Percentiles rank a stretch among this genome's conserved stretches.
phyloP scores from a whole-genome alignment of 2,329 filamentous ascomycete species.

The Nothopassalora personata region DNA sequence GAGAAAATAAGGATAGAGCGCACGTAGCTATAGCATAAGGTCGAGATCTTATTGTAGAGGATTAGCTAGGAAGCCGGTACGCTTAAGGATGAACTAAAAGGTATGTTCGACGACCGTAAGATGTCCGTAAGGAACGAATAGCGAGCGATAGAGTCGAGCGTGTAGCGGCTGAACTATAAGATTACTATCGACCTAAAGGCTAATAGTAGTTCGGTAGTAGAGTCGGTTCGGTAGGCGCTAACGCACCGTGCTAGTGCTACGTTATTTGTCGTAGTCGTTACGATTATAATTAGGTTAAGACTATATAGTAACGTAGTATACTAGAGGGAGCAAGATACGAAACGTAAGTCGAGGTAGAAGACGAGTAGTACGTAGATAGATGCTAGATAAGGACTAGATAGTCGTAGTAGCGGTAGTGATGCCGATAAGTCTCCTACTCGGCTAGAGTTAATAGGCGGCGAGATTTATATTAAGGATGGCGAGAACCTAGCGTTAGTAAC shows the following conservation, averaged over 20 bases:
- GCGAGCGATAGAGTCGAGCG: conserved; percentile 72
- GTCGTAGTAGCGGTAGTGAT: conserved; percentile 3
- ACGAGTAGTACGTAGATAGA: conserved; percentile 26
- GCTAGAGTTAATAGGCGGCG: conserved; percentile 16
- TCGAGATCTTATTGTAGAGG: conserved; percentile 83
- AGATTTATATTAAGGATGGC: conserved; percentile 31
- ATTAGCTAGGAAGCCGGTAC: conserved; percentile 76
- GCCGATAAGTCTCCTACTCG: not conserved
- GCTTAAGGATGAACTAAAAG: conserved; percentile 86
- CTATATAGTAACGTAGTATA: conserved; percentile 38
- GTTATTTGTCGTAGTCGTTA: conserved; percentile 45
- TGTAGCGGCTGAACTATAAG: conserved; percentile 92
- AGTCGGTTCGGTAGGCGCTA: conserved; percentile 81
- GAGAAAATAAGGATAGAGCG: conserved; percentile 79
- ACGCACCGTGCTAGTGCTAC: conserved; percentile 60
- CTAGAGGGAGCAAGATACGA: conserved; percentile 37
- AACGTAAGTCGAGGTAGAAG: conserved; percentile 31
- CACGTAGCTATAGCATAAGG: conserved; percentile 82
- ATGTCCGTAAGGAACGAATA: conserved; percentile 89
- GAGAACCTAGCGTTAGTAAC: conserved; percentile 31
- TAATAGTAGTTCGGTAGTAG: conserved; percentile 86
- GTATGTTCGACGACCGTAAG: conserved; percentile 92
- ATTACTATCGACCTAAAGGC: conserved; percentile 87
- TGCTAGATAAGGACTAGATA: conserved; percentile 3
- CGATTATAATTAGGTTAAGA: conserved; percentile 40